Conservation (phyloP, 306 rosid genomes). For the Trichosanthes truncata region DNA sequence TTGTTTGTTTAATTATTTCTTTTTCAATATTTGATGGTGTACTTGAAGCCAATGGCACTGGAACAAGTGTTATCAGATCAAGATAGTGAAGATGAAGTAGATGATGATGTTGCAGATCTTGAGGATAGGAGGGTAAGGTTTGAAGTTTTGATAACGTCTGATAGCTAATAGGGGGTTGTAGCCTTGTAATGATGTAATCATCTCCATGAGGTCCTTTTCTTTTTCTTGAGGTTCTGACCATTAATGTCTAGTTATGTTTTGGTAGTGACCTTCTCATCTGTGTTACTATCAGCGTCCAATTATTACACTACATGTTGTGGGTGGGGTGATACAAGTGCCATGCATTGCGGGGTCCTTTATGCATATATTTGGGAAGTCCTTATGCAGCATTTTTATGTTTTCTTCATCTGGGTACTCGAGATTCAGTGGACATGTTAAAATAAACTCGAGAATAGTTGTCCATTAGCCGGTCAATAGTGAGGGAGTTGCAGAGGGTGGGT, state of each 20-base stretch:
- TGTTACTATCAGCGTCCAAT: background rate
- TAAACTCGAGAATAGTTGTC: background rate
- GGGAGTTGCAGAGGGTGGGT: background rate
- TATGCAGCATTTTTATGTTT: background rate
- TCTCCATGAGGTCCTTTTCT: slow-evolving; percentile 1
- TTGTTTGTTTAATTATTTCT: background rate
- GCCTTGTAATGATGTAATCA: background rate
- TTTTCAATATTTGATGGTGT: background rate
- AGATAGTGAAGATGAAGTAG: slow-evolving; percentile 88
- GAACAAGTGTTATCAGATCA: slow-evolving; percentile 54
- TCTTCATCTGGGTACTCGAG: background rate
- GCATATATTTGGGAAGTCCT: background rate
- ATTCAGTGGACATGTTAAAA: background rate
- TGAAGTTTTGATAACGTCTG: background rate
- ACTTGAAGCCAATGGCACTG: slow-evolving; percentile 58
- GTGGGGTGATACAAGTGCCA: background rate
- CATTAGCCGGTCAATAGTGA: background rate
- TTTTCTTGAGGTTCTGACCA: background rate
- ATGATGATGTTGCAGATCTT: slow-evolving; percentile 55
- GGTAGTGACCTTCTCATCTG: background rate
- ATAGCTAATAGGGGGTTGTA: slow-evolving; percentile 1
- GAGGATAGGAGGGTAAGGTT: slow-evolving; percentile 60
- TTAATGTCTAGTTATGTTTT: background rate
- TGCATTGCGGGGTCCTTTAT: background rate
- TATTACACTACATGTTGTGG: background rate